Conservation (phyloP, 192 early-diverging fungal species). For the Umbelopsis isabellina region DNA sequence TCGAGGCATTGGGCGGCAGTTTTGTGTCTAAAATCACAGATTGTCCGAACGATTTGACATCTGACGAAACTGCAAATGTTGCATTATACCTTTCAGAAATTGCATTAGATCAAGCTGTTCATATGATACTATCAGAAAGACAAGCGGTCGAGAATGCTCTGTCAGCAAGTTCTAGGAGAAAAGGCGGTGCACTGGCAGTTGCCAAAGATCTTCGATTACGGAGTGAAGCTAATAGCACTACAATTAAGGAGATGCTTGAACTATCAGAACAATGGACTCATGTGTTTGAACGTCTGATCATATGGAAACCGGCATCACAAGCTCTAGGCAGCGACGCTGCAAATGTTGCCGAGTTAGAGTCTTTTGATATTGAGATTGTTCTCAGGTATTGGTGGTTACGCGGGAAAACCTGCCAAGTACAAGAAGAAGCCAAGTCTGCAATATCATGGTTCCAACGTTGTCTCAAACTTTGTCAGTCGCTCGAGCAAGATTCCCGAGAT, state of each 20-base stretch:
- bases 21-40: neutral
- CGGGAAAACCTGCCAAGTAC: constrained; percentile 12
- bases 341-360: neutral
- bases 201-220: constrained; percentile 3
- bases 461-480: neutral
- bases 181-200: constrained; percentile 7
- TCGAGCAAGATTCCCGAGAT: neutral
- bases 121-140: neutral
- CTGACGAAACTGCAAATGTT: neutral
- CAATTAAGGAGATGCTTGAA: constrained; percentile 16
- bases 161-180: neutral
- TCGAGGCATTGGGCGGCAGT: neutral
- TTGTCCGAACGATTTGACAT: neutral
- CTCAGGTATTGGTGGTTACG: constrained; percentile 19
- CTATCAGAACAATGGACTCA: constrained; percentile 6
- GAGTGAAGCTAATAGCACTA: constrained; percentile 4
- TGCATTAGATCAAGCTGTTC: constrained; percentile 9
- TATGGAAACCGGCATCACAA: constrained; percentile 18
- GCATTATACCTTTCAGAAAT: constrained; percentile 3
- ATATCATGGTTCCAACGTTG: constrained; percentile 21
- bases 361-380: neutral
- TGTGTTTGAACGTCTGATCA: constrained; percentile 1
- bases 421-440: constrained; percentile 6
- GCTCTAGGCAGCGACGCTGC: neutral
- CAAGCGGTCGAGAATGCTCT: constrained; percentile 1